Evolutionary conservation across 2,329 filamentous ascomycete genomes (phyloP).

Genomic region (Elsinoe australis): DNA sequence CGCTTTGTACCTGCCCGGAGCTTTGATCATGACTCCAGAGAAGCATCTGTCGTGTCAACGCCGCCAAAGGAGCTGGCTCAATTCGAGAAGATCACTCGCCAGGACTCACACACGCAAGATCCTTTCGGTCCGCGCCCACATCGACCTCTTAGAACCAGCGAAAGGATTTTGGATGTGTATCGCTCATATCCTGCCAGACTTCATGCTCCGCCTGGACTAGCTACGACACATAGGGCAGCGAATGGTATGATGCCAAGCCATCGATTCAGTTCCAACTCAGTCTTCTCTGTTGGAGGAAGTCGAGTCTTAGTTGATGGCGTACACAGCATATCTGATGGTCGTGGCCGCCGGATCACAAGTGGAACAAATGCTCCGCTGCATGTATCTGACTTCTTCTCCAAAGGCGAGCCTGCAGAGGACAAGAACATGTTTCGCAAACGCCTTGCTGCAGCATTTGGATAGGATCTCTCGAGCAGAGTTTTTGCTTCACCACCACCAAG

Average conservation of each 20-base stretch:
- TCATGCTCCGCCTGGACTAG: background rate
- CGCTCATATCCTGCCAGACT: conserved; percentile 3
- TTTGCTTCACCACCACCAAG: conserved; percentile 36
- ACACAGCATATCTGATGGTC: conserved; percentile 48
- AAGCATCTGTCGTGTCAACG: background rate
- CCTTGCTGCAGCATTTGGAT: conserved; percentile 70
- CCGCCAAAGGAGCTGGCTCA: background rate
- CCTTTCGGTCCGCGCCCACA: conserved; percentile 24
- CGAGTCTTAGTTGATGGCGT: conserved; percentile 28
- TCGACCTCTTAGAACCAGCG: conserved; percentile 11
- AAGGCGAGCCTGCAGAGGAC: conserved; percentile 43
- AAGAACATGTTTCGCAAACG: conserved; percentile 63
- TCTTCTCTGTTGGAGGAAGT: conserved; percentile 7
- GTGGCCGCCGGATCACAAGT: conserved; percentile 57
- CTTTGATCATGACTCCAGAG: background rate
- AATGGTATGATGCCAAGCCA: too few relatives aligned
- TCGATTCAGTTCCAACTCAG: conserved; percentile 2
- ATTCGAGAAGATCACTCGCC: background rate
- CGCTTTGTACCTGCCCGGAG: background rate
- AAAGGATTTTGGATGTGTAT: conserved; percentile 7
- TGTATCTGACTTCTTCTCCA: conserved; percentile 47
- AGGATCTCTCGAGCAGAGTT: conserved; percentile 62
- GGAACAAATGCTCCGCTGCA: conserved; percentile 64
- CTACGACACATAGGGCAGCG: background rate
- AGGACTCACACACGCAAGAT: conserved; percentile 19